Evolutionary conservation across 495 filamentous ascomycete genomes (phyloP), one percentile per base, ranked within the genome.

Genomic region (Penicillium pancosmium): DNA sequence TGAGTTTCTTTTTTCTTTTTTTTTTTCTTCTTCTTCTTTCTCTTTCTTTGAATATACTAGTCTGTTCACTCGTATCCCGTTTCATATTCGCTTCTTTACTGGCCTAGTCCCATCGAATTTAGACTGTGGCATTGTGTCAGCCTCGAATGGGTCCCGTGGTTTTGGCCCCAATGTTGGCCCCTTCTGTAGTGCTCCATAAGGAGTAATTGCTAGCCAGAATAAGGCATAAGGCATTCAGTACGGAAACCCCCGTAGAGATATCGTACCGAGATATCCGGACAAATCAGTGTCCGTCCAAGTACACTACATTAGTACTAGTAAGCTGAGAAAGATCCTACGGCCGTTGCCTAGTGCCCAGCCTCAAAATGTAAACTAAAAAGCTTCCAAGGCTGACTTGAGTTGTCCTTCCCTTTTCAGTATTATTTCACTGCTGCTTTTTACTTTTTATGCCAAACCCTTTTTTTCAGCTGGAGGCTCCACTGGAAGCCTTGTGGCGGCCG

Each of bases 181-280:
- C 27, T 31, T 31, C 27, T 31, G 8, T 9, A 31, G 27, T 31
- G 8, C 27, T 31, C 27, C 27, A 31, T 31, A 31, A 31, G 27
- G 27, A 31, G 27, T 31, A 31, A 31, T 8, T 31, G 8, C 27
- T 9, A 31, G 5, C 27, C 27, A 31, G 27, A 31, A 31, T 9
- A 31, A 6, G 2, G 27, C 27, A 31, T 31, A 31, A 8, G 27
- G 27, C 8, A 31, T 6, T 31, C 27, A 31, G 6, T 31, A 7
- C 27, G 27, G 27, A 9, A 9, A 1, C 5, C 27, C 8, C 5
- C 27, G 27, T 31, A 31, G 8, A 31, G 46, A 27, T 48, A 48
- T 8, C 46, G 46, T 48, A 48, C 46, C 46, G 46, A 48, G 46
- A 48, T 23, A 48, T 48, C 46, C 46, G 46, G 15, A 48, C 46